phyloP scores from a whole-genome alignment of 805 yeast genomes.

The Saturnispora bothae region DNA sequence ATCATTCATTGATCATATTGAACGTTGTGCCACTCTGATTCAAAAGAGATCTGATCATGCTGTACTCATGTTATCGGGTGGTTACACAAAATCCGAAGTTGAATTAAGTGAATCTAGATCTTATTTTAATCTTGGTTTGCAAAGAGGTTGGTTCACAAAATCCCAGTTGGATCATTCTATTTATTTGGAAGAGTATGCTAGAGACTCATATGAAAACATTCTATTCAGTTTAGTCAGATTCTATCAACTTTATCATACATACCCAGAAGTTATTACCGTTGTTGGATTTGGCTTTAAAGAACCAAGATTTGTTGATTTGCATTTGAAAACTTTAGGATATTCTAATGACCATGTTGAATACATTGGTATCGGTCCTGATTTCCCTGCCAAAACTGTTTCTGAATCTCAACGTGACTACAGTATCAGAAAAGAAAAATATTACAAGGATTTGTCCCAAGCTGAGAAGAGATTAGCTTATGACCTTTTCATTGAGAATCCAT shows the following conservation, averaged over 20 bases:
- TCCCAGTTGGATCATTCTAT: constrained; percentile 17
- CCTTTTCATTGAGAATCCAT: constrained; percentile 46
- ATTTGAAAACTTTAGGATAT: constrained; percentile 41
- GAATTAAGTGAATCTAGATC: constrained; percentile 48
- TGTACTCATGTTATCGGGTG: constrained; percentile 36
- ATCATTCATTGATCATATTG: constrained; percentile 53
- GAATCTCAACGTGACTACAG: constrained; percentile 11
- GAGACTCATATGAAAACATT: constrained; percentile 74
- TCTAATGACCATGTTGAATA: constrained; percentile 30
- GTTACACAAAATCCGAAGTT: constrained; percentile 51
- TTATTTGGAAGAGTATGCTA: constrained; percentile 56
- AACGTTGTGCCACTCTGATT: constrained; percentile 31
- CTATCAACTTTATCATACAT: constrained; percentile 33
- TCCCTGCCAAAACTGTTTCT: constrained; percentile 12
- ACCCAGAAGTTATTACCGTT: constrained; percentile 45
- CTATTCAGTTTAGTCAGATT: constrained; percentile 48
- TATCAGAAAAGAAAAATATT: constrained; percentile 29
- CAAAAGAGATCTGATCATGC: constrained; percentile 15
- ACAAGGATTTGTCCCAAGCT: constrained; percentile 32
- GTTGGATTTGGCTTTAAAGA: constrained; percentile 71
- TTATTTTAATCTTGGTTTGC: constrained; percentile 37
- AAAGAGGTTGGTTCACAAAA: constrained; percentile 20
- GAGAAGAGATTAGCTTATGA: constrained; percentile 46
- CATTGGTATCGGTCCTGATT: constrained; percentile 52
- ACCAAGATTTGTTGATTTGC: constrained; percentile 44